Base-by-base conservation (phyloP, 1,284 basidiomycete genomes). In the Coriolopsis trogii region DNA sequence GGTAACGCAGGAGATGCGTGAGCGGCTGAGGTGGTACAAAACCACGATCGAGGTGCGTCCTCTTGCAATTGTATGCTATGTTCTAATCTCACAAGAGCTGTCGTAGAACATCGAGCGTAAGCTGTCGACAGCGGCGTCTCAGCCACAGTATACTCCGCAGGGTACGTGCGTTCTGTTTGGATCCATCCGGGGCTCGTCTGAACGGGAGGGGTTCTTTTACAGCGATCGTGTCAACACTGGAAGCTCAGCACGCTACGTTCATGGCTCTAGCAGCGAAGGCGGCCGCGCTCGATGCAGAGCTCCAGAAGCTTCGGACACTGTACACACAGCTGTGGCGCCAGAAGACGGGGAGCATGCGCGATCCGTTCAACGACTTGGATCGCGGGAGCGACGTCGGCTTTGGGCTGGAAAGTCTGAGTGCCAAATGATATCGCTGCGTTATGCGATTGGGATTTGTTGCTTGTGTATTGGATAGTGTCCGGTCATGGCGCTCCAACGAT, bases 21-120 rank as follows among this genome's bases (percentile, higher is more conserved):
- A 87, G 59, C 75, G 87, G 26, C 69, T 93, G 46, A 74, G 78
- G 40, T 89, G 88, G 82, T 91, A 90, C 70, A 89, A 87, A 63
- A 74, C 78, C 25, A 91, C 87, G 7, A 86, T 92, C 47, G 90
- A 93, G 73, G 90, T 87, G 33, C 10, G 50, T 36, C 28, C n/a
- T n/a, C n/a, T 9, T 34, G 20, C 30, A 20, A 30, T 30, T 21
- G 31, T 44, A 51, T 41, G 46, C 26, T 16, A 30, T 36, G 51
- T 1, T n/a, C 13, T 24, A 51, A 34, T 21, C 16, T 33, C 28
- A 28, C 6, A 9, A 6, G 4, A 24, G 9, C 8, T 30, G 23
- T 33, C 6, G 13, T 58, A 92, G 89, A 87, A 90, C 85, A 89
- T 91, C 56, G 89, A 92, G 69, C 80, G 88, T 47, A 90, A 89